Percentiles rank a stretch among this genome's conserved stretches.
These are phyloP conservation scores for Phyllachora maydis DNA, from an alignment of 2,329 filamentous ascomycete genomes.

Conservation along the genomic window DNA sequence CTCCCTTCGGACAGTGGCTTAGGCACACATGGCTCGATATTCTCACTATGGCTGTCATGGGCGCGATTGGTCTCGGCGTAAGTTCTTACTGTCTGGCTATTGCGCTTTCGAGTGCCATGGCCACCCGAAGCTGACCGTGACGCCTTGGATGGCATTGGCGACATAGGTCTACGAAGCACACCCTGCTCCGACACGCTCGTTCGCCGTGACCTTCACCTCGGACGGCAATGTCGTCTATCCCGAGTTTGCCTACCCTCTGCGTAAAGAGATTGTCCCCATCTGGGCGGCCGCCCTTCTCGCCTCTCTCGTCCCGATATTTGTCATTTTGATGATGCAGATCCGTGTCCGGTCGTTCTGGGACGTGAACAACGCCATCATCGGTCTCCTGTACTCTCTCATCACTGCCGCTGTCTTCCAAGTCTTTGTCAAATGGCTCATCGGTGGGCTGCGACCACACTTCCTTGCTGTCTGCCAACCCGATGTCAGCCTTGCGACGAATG, in stretches of 20 bases:
- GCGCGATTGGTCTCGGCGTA: conserved; percentile 46
- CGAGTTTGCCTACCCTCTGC: conserved; percentile 48
- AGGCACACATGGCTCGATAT: conserved; percentile 48
- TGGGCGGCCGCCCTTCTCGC: conserved; percentile 48
- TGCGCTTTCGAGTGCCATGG: neutral
- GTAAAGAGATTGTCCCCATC: conserved; percentile 51
- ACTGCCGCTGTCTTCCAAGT: conserved; percentile 57
- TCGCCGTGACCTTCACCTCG: conserved; percentile 43
- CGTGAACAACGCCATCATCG: conserved; percentile 49
- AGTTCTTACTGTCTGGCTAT: conserved; percentile 10
- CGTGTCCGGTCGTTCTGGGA: conserved; percentile 49
- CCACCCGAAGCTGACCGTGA: conserved; percentile 1
- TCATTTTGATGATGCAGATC: conserved; percentile 46
- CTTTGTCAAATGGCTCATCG: conserved; percentile 56
- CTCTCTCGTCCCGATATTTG: conserved; percentile 39
- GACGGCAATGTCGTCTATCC: conserved; percentile 51
- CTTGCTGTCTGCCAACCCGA: conserved; percentile 47
- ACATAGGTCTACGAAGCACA: conserved; percentile 40
- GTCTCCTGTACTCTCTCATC: conserved; percentile 50
- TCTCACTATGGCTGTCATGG: conserved; percentile 44
- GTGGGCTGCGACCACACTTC: conserved; percentile 53
- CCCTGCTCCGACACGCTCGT: conserved; percentile 47
- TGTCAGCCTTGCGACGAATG: conserved; percentile 17
- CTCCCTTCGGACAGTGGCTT: conserved; percentile 49
- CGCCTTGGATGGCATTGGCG: no score